These are phyloP conservation scores for Blastocystis sp. DNA, from an alignment of 352 stramenopile genomes.

Conservation along the genomic window DNA sequence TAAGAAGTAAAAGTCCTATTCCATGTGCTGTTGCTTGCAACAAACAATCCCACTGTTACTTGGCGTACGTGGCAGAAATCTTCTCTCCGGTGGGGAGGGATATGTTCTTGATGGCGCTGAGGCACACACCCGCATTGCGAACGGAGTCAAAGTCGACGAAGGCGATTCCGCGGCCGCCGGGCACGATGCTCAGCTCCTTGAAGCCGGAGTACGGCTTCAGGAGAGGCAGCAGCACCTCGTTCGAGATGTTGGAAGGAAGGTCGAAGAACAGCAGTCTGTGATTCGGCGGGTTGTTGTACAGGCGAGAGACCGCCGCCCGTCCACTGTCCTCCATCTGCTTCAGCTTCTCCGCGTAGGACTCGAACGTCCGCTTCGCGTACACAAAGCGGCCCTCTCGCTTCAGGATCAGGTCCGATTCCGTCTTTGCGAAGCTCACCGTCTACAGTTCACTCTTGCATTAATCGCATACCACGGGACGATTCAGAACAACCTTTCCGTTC, in stretches of 20 bases:
- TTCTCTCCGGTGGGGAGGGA: constrained; percentile 33
- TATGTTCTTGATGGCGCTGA: constrained; percentile 47
- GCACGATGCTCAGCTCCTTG: constrained; percentile 43
- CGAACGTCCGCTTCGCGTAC: constrained; percentile 49
- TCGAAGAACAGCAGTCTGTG: constrained; percentile 56
- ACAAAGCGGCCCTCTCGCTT: constrained; percentile 64
- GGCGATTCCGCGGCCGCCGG: constrained; percentile 58
- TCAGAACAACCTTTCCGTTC: constrained; percentile 63
- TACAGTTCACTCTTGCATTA: background rate
- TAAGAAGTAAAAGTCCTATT: constrained; percentile 66
- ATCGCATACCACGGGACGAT: constrained; percentile 55
- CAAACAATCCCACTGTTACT: constrained; percentile 40
- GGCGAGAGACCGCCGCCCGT: background rate
- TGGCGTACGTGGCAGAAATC: constrained; percentile 56
- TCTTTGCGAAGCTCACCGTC: constrained; percentile 60
- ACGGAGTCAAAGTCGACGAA: constrained; percentile 64
- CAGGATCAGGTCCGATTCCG: constrained; percentile 67
- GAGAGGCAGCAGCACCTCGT: constrained; percentile 40
- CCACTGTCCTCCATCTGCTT: constrained; percentile 12
- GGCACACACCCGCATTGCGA: constrained; percentile 29
- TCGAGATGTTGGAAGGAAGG: constrained; percentile 38
- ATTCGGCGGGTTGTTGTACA: constrained; percentile 64
- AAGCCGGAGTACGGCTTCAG: constrained; percentile 55
- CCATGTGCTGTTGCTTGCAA: constrained; percentile 17
- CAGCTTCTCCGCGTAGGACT: constrained; percentile 57